These are phyloP conservation scores for Boehmeria nivea DNA, from an alignment of 306 rosid genomes.

Conservation along the genomic window DNA sequence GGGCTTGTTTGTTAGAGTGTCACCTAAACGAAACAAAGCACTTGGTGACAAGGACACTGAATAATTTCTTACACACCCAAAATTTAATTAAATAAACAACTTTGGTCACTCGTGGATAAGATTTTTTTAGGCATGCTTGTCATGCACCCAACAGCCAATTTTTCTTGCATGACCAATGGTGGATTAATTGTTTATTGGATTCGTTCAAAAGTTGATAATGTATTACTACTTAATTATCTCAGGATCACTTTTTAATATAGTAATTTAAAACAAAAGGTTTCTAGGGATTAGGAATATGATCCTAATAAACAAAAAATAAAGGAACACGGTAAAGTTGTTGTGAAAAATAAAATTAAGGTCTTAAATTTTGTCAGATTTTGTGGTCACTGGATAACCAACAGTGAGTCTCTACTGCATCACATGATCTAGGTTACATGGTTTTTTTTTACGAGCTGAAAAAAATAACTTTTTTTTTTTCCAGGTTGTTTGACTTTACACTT, in stretches of 20 bases:
- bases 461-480: constrained; percentile 5
- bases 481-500: constrained; percentile 27
- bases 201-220: constrained; percentile 12
- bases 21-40: constrained; percentile 20
- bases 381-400: constrained; percentile 34
- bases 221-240: constrained; percentile 15
- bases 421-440: constrained; percentile 14
- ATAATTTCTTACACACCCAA: background rate
- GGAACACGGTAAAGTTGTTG: constrained; percentile 27
- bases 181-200: constrained; percentile 24
- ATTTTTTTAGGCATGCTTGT: constrained; percentile 32
- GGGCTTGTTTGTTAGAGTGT: too few relatives aligned
- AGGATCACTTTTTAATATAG: constrained; percentile 11
- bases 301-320: constrained; percentile 40
- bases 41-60: constrained; percentile 27
- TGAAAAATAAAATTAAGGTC: constrained; percentile 9
- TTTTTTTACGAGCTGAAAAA: background rate
- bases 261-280: constrained; percentile 26
- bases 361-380: constrained; percentile 32
- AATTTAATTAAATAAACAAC: background rate
- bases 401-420: too few relatives aligned
- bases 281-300: constrained; percentile 50
- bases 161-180: too few relatives aligned
- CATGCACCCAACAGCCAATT: too few relatives aligned
- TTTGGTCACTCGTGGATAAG: constrained; percentile 34